These are phyloP conservation scores for Tetracladium setigerum DNA, from an alignment of 495 filamentous ascomycete genomes.

Conservation along the genomic window DNA sequence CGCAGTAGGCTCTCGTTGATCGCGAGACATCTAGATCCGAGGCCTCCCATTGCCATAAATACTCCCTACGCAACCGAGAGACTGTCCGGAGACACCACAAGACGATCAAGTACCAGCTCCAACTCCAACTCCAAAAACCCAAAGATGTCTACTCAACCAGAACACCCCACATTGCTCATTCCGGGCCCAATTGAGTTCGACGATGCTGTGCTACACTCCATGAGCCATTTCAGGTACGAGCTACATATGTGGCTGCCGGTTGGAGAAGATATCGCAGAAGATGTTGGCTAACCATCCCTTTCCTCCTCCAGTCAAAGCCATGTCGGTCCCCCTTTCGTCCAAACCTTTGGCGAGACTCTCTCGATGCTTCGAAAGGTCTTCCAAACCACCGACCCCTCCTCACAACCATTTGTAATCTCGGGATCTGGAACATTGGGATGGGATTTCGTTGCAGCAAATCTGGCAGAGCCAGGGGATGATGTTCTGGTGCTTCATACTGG, in stretches of 20 bases:
- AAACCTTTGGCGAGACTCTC: constrained; percentile 82
- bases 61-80: constrained; percentile 53
- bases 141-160: constrained; percentile 73
- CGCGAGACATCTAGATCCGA: constrained; percentile 67
- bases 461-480: constrained; percentile 80
- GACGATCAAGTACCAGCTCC: constrained; percentile 15
- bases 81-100: constrained; percentile 24
- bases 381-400: constrained; percentile 69
- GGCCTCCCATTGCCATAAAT: constrained; percentile 54
- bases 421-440: constrained; percentile 95
- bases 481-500: constrained; percentile 90
- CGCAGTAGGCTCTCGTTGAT: constrained; percentile 70
- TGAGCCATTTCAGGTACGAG: constrained; percentile 89
- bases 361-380: constrained; percentile 87
- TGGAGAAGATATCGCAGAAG: neutral
- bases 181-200: constrained; percentile 98
- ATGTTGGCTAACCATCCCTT: constrained; percentile 4
- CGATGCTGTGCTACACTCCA: constrained; percentile 90
- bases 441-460: constrained; percentile 89
- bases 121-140: constrained; percentile 4
- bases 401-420: constrained; percentile 88
- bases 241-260: neutral
- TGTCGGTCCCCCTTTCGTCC: constrained; percentile 80
- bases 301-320: constrained; percentile 71
- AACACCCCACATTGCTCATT: constrained; percentile 74